Evolutionary conservation across 2,329 filamentous ascomycete species (phyloP).

Genomic region (Coniochaeta sp.): DNA sequence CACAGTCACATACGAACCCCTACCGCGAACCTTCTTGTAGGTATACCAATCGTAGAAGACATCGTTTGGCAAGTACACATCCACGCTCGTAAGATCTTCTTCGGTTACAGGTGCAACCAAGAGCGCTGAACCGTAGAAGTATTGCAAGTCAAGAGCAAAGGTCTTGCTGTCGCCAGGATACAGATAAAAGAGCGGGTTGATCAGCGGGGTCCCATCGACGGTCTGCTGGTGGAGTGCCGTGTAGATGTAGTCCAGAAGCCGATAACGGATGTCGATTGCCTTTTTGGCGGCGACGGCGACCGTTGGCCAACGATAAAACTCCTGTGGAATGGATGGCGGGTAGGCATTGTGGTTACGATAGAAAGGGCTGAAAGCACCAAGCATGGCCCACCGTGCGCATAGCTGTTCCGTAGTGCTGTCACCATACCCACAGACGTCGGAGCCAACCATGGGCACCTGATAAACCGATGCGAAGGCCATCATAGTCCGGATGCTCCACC

Average conservation of each 20-base stretch:
- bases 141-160: constrained; percentile 35
- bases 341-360: constrained; percentile 64
- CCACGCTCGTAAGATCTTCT: constrained; percentile 33
- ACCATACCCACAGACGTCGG: constrained; percentile 73
- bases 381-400: constrained; percentile 67
- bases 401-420: constrained; percentile 59
- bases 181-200: constrained; percentile 63
- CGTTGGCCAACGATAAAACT: constrained; percentile 62
- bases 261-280: constrained; percentile 62
- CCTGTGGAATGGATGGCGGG: constrained; percentile 45
- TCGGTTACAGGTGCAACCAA: constrained; percentile 39
- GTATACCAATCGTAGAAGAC: constrained; percentile 46
- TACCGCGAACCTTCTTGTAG: constrained; percentile 32
- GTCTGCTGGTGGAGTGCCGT: constrained; percentile 58
- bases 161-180: constrained; percentile 47
- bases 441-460: constrained; percentile 61
- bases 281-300: constrained; percentile 56
- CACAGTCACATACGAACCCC: constrained; percentile 29
- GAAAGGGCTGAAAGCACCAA: constrained; percentile 69
- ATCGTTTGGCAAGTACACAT: constrained; percentile 39
- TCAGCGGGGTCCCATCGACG: constrained; percentile 52
- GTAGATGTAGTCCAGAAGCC: constrained; percentile 68
- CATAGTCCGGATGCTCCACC: constrained; percentile 49
- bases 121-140: constrained; percentile 35
- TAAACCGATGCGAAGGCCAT: constrained; percentile 57